phyloP scores from a whole-genome alignment of 352 stramenopile genomes.

The Pythium graminicola region DNA sequence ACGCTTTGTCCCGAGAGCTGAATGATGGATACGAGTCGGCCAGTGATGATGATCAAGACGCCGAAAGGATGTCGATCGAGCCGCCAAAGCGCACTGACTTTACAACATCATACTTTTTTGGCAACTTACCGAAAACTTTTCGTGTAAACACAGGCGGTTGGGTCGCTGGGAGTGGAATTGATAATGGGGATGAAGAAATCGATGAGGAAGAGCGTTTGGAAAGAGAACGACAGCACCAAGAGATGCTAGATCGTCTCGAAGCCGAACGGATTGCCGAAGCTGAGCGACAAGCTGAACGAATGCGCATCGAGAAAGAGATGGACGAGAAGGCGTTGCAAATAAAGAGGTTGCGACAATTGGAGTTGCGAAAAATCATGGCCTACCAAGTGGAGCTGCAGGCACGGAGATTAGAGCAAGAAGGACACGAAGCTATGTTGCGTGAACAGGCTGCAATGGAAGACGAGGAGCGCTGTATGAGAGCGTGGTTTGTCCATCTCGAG shows the following conservation, averaged over 20 bases:
- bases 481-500: slow-evolving; percentile 25
- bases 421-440: slow-evolving; percentile 21
- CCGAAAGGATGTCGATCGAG: slow-evolving; percentile 22
- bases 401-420: slow-evolving; percentile 27
- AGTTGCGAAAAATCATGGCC: slow-evolving; percentile 50
- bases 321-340: slow-evolving; percentile 55
- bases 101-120: slow-evolving; percentile 65
- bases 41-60: slow-evolving; percentile 53
- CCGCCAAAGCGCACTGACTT: slow-evolving; percentile 63
- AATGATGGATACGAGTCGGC: slow-evolving; percentile 20
- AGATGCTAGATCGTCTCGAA: slow-evolving; percentile 53
- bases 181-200: slow-evolving; percentile 70
- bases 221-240: slow-evolving; percentile 47
- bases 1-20: slow-evolving; percentile 30
- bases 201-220: slow-evolving; percentile 63
- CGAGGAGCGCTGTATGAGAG: slow-evolving; percentile 34
- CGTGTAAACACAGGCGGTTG: slow-evolving; percentile 40
- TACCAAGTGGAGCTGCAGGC: slow-evolving; percentile 52
- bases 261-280: slow-evolving; percentile 48
- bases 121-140: slow-evolving; percentile 43
- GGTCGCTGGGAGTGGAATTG: slow-evolving; percentile 46
- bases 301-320: slow-evolving; percentile 51
- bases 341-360: slow-evolving; percentile 37
- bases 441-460: slow-evolving; percentile 25
- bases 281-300: slow-evolving; percentile 42